Evolutionary conservation across 768 basidiomycete species (phyloP).

Genomic region (Suillus luteus): DNA sequence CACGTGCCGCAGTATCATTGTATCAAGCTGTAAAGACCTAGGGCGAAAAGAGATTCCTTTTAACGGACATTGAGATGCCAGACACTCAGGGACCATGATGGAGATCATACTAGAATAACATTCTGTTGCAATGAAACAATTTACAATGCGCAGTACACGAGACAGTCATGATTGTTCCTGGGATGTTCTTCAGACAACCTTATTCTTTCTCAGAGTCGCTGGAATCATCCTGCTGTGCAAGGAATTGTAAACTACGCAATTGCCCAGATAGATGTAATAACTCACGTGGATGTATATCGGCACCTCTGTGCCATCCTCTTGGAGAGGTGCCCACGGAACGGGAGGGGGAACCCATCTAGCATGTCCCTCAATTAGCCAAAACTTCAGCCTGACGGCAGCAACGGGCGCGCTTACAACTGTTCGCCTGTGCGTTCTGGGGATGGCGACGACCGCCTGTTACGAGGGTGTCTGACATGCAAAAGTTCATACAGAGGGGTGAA

Average conservation of each 20-base stretch:
- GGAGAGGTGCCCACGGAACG: conserved; percentile 3
- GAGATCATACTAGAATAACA: neutral
- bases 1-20: neutral
- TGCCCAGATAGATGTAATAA: neutral
- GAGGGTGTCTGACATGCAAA: neutral
- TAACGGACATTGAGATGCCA: neutral
- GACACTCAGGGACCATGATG: neutral
- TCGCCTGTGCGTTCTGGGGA: conserved; percentile 8
- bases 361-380: neutral
- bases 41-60: conserved; percentile 19
- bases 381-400: neutral
- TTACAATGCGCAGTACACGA: neutral
- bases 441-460: neutral
- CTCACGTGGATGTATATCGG: conserved; percentile 1
- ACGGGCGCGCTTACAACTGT: neutral
- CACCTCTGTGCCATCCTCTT: neutral
- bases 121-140: neutral
- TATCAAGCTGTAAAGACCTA: conserved; percentile 19
- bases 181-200: neutral
- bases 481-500: conserved; percentile 6
- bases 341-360: neutral
- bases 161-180: neutral
- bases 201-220: neutral
- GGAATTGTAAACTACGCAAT: neutral
- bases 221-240: neutral